These are phyloP conservation scores for Glycine latifolia DNA, from an alignment of 306 rosid genomes.

Conservation along the genomic window DNA sequence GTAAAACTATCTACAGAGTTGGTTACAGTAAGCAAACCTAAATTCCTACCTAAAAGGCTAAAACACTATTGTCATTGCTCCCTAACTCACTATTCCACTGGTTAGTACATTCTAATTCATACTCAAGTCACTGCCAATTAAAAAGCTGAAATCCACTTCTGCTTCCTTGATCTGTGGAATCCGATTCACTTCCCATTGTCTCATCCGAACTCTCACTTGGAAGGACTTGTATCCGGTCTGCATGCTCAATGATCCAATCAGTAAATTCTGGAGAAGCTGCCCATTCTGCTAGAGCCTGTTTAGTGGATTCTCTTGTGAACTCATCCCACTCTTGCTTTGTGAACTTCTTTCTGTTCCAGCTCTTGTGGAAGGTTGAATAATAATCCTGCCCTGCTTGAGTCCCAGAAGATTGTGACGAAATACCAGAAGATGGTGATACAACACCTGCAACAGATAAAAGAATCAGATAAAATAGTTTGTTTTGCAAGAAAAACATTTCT, in stretches of 20 bases:
- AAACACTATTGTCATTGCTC: constrained; percentile 37
- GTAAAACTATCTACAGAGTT: constrained; percentile 44
- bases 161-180: constrained; percentile 60
- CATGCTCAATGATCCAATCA: constrained; percentile 78
- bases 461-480: not conserved
- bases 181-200: constrained; percentile 69
- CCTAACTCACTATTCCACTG: constrained; percentile 34
- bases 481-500: not conserved
- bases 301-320: constrained; percentile 76
- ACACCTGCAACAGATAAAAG: constrained; percentile 58
- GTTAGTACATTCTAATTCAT: constrained; percentile 40
- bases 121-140: constrained; percentile 49
- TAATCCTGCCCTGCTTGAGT: constrained; percentile 50
- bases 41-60: constrained; percentile 24
- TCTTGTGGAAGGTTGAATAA: constrained; percentile 79
- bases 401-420: constrained; percentile 51
- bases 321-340: constrained; percentile 81
- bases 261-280: constrained; percentile 84
- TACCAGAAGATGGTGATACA: constrained; percentile 51
- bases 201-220: constrained; percentile 73
- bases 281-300: constrained; percentile 76
- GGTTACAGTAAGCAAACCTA: constrained; percentile 17
- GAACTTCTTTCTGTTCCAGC: constrained; percentile 68
- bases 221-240: constrained; percentile 74
- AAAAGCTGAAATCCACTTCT: constrained; percentile 53